phyloP scores from a whole-genome alignment of 331 rosid species.

The Quercus tomentella region DNA sequence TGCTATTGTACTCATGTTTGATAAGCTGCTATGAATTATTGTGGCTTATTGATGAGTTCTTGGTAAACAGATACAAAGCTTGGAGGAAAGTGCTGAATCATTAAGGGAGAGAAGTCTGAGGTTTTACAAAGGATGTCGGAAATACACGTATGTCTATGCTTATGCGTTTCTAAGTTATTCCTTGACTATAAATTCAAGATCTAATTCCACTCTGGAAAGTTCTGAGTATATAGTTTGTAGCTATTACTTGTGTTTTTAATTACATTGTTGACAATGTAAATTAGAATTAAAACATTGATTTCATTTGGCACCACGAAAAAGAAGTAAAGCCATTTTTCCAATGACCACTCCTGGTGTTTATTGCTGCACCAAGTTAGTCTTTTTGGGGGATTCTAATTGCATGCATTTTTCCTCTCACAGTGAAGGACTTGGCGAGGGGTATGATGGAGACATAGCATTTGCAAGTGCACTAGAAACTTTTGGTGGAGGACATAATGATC shows the following conservation, averaged over 20 bases:
- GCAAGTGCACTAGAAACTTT: slow-evolving; percentile 95
- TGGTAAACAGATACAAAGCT: slow-evolving; percentile 76
- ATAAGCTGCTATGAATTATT: neutral
- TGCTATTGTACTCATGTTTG: neutral
- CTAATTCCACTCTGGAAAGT: neutral
- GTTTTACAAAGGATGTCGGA: slow-evolving; percentile 96
- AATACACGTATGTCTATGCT: slow-evolving; percentile 77
- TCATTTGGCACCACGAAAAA: neutral
- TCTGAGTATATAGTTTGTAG: neutral
- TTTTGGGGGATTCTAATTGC: slow-evolving; percentile 23
- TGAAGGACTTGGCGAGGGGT: slow-evolving; percentile 99
- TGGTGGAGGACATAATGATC: slow-evolving; percentile 99
- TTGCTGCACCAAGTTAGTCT: neutral
- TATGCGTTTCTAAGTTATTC: neutral
- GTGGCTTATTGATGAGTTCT: slow-evolving; percentile 18
- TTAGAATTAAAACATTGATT: neutral
- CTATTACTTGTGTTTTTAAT: neutral
- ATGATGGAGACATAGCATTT: slow-evolving; percentile 99
- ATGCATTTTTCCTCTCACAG: slow-evolving; percentile 38
- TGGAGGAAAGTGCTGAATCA: slow-evolving; percentile 98
- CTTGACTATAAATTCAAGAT: neutral
- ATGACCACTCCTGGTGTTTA: neutral
- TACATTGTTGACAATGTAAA: neutral
- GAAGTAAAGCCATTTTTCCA: neutral
- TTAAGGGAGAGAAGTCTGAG: slow-evolving; percentile 90